phyloP scores from a whole-genome alignment of 2,329 filamentous ascomycete genomes.

The Leptographium galeiforme region DNA sequence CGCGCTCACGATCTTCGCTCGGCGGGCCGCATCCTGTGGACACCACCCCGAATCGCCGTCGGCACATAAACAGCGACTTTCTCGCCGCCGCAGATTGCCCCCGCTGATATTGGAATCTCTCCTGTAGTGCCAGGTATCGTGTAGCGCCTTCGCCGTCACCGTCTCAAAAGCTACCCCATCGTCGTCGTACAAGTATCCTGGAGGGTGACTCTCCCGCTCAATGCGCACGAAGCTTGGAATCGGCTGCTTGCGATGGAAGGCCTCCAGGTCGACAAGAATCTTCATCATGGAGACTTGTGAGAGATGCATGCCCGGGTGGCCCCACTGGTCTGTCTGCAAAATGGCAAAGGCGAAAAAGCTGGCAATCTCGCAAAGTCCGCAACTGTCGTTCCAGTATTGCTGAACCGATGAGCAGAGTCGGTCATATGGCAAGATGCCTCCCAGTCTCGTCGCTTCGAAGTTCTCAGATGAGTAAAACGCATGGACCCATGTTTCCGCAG shows the following conservation, averaged over 20 bases:
- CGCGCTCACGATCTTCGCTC: slow-evolving; percentile 3
- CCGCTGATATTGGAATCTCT: background rate
- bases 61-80: background rate
- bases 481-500: slow-evolving; percentile 7
- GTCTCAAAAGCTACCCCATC: slow-evolving; percentile 8
- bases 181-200: slow-evolving; percentile 15
- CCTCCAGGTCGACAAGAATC: slow-evolving; percentile 20
- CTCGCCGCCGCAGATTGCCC: background rate
- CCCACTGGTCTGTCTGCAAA: slow-evolving; percentile 13
- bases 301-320: slow-evolving; percentile 9
- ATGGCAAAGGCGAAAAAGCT: slow-evolving; percentile 10
- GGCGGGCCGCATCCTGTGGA: slow-evolving; percentile 2
- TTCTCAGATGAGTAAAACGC: slow-evolving; percentile 7
- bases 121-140: slow-evolving; percentile 3
- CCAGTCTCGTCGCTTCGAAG: slow-evolving; percentile 4
- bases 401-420: background rate
- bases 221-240: slow-evolving; percentile 18
- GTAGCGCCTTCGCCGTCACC: slow-evolving; percentile 7
- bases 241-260: slow-evolving; percentile 18
- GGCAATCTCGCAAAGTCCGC: slow-evolving; percentile 9
- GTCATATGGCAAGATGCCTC: slow-evolving; percentile 2
- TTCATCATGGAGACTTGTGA: slow-evolving; percentile 14
- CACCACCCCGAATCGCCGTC: background rate
- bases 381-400: slow-evolving; percentile 6
- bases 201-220: slow-evolving; percentile 9